Evolutionary conservation across 768 basidiomycete species (phyloP).

Genomic region (Mrakia gelida): DNA sequence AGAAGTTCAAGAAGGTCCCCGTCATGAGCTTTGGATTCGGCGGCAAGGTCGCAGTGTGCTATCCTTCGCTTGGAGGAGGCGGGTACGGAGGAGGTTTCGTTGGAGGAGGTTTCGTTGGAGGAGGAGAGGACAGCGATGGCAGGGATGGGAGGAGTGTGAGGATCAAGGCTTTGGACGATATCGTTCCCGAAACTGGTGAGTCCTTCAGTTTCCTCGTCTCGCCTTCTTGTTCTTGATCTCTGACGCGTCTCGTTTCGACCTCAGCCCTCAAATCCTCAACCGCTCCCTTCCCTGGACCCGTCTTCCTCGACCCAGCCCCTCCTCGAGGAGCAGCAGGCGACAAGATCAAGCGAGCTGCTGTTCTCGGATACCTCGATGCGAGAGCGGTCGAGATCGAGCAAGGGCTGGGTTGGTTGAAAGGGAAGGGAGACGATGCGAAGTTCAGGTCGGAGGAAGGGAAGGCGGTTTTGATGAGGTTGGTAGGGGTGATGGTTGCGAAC

Average conservation of each 20-base stretch:
- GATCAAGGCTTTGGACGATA: constrained; percentile 16
- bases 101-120: background rate
- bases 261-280: constrained; percentile 2
- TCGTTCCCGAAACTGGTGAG: constrained; percentile 19
- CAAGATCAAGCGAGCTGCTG: constrained; percentile 73
- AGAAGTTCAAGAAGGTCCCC: constrained; percentile 30
- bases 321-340: constrained; percentile 20
- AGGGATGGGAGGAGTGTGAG: constrained; percentile 24
- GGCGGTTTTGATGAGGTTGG: constrained; percentile 63
- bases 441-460: constrained; percentile 68
- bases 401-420: constrained; percentile 63
- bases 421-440: constrained; percentile 50
- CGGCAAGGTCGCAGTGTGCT: constrained; percentile 20
- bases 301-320: constrained; percentile 25
- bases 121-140: background rate
- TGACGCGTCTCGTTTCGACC: background rate
- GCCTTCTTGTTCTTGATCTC: background rate
- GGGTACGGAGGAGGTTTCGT: constrained; percentile 8
- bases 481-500: constrained; percentile 78
- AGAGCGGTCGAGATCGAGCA: constrained; percentile 70
- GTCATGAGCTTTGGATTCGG: constrained; percentile 31
- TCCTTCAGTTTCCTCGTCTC: background rate
- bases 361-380: constrained; percentile 70
- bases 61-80: constrained; percentile 19
- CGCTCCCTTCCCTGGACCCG: constrained; percentile 24